phyloP scores from a whole-genome alignment of 257 asterid genomes.

The Solanum virginianum region DNA sequence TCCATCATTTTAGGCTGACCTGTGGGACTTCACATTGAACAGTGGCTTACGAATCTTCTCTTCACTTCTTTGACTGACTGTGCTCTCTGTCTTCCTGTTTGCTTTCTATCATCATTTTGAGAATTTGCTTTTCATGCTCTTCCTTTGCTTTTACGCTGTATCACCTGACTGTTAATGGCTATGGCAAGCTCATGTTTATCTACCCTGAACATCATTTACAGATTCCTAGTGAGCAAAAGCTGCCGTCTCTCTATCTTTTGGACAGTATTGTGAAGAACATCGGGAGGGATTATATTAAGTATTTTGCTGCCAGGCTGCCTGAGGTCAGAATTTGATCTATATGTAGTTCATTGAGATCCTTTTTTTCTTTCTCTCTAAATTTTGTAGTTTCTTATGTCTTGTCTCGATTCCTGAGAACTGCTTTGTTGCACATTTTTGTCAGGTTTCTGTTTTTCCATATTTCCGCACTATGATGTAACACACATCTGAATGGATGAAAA shows the following conservation, averaged over 20 bases:
- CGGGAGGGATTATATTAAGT: slow-evolving; percentile 84
- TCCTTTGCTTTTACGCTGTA: not conserved
- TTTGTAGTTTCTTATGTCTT: not conserved
- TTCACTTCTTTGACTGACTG: not conserved
- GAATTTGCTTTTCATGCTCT: not conserved
- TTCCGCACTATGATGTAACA: not conserved
- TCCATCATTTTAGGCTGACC: not conserved
- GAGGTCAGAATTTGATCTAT: slow-evolving; percentile 46
- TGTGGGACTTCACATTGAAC: not conserved
- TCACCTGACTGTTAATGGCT: not conserved
- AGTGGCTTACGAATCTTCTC: not conserved
- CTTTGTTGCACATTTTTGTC: not conserved
- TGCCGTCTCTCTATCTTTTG: slow-evolving; percentile 86
- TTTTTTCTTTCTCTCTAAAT: not conserved
- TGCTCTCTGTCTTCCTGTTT: not conserved
- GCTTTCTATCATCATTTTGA: not conserved
- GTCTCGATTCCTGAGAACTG: not conserved
- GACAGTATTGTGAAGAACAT: slow-evolving; percentile 98
- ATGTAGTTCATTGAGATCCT: not conserved
- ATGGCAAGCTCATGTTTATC: slow-evolving; percentile 3
- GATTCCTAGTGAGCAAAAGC: slow-evolving; percentile 87
- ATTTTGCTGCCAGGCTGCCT: slow-evolving; percentile 58
- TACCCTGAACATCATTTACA: slow-evolving; percentile 34
- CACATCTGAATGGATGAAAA: not conserved
- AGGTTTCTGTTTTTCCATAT: not conserved